Conservation (phyloP, 805 yeast species). For the Scheffersomyces ergatensis region DNA sequence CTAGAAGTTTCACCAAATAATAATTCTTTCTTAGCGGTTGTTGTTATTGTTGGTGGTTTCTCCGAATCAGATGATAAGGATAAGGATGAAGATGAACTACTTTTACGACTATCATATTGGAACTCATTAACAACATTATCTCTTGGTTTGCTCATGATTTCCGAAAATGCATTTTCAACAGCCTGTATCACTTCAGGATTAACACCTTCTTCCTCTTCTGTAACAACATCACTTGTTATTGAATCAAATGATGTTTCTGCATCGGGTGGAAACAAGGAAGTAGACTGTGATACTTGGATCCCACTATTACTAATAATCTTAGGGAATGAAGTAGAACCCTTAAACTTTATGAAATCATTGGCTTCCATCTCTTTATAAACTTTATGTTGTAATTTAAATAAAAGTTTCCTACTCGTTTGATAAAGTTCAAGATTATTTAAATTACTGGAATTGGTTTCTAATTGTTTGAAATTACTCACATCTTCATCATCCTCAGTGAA, state of each 20-base stretch:
- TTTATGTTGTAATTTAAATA: conserved; percentile 58
- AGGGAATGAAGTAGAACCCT: conserved; percentile 49
- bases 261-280: background rate
- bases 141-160: conserved; percentile 43
- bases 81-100: background rate
- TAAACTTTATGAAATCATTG: conserved; percentile 58
- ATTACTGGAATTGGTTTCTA: background rate
- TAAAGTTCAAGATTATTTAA: conserved; percentile 24
- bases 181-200: conserved; percentile 50
- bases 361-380: conserved; percentile 50
- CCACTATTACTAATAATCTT: background rate
- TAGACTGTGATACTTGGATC: background rate
- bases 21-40: conserved; percentile 7
- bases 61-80: background rate
- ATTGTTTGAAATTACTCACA: background rate
- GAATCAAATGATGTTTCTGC: conserved; percentile 1
- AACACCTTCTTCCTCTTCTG: background rate
- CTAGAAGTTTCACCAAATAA: conserved; percentile 24
- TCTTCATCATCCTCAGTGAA: background rate
- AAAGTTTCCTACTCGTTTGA: conserved; percentile 52
- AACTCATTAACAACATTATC: background rate
- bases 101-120: background rate
- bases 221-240: background rate
- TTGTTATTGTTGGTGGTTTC: background rate
- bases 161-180: conserved; percentile 65